Conservation (phyloP, 1,284 basidiomycete species). For the Apiotrichum mycotoxinovorans region DNA sequence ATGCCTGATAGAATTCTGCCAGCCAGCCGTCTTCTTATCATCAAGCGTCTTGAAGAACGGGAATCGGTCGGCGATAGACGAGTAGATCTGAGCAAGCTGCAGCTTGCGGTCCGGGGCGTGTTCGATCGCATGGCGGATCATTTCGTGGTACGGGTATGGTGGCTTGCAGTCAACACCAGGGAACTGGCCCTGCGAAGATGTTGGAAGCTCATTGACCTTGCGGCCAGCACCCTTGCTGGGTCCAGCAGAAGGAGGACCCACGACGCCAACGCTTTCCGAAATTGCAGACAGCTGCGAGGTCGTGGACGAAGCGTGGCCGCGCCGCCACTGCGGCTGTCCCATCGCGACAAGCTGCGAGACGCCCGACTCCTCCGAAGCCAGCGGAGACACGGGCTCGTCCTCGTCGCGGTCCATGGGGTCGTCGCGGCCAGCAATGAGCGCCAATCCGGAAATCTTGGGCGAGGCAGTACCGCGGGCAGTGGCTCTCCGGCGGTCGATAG, state of each 20-base stretch:
- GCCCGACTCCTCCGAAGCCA: slow-evolving; percentile 20
- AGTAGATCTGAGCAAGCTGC: slow-evolving; percentile 49
- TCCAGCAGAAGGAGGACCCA: neutral
- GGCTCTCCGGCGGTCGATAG: slow-evolving; percentile 7
- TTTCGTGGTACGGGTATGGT: slow-evolving; percentile 49
- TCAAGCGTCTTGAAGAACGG: slow-evolving; percentile 50
- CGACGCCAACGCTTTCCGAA: slow-evolving; percentile 17
- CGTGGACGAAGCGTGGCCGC: slow-evolving; percentile 26
- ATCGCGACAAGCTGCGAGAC: slow-evolving; percentile 20
- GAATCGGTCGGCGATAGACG: slow-evolving; percentile 46
- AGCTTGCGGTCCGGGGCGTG: slow-evolving; percentile 39
- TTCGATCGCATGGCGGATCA: slow-evolving; percentile 50
- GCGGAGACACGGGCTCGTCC: slow-evolving; percentile 23
- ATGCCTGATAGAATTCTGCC: slow-evolving; percentile 50
- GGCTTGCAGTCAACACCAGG: slow-evolving; percentile 49
- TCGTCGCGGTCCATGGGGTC: slow-evolving; percentile 17
- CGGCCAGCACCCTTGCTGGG: slow-evolving; percentile 17
- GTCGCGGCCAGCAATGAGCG: slow-evolving; percentile 17
- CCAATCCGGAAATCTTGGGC: slow-evolving; percentile 20
- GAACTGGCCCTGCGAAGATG: slow-evolving; percentile 33
- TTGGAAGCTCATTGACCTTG: slow-evolving; percentile 42
- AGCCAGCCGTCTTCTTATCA: slow-evolving; percentile 48
- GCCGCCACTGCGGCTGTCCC: slow-evolving; percentile 10
- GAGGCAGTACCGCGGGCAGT: slow-evolving; percentile 16
- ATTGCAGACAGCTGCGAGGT: slow-evolving; percentile 30